Evolutionary conservation across 371 early-diverging fungal species (phyloP).

Genomic region (Batrachochytrium dendrobatidis): DNA sequence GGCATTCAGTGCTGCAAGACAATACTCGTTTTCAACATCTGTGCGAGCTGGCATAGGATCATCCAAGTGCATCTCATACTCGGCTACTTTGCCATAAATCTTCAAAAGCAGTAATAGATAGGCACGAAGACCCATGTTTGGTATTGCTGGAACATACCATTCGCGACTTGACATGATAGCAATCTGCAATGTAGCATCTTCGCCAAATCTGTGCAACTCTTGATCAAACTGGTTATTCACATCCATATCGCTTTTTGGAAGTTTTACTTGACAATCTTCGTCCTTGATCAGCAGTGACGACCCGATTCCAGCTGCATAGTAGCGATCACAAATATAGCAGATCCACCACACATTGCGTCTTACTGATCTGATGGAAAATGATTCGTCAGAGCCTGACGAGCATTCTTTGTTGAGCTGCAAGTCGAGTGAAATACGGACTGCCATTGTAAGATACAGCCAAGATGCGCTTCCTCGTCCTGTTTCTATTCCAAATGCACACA

Average conservation of each 20-base stretch:
- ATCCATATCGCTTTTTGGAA: not conserved
- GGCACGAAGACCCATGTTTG: not conserved
- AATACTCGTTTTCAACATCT: not conserved
- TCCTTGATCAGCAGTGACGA: not conserved
- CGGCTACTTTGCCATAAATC: constrained; percentile 1
- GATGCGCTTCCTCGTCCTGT: not conserved
- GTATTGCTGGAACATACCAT: not conserved
- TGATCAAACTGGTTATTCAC: not conserved
- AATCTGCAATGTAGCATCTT: constrained; percentile 1
- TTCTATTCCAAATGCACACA: not conserved
- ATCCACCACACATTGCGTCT: not conserved
- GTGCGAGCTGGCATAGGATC: not conserved
- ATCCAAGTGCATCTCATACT: not conserved
- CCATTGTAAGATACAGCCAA: not conserved
- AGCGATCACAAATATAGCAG: not conserved
- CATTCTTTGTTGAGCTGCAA: not conserved
- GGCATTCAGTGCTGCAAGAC: not conserved
- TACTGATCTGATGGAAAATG: not conserved
- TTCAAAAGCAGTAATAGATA: not conserved
- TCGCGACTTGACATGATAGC: not conserved
- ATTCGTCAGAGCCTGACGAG: not conserved
- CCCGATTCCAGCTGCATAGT: not conserved
- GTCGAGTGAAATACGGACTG: constrained; percentile 1
- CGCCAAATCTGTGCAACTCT: not conserved
- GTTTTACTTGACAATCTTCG: constrained; percentile 5